A percentile compares a stretch with the other conserved stretches of the same genome.
These are phyloP conservation scores for Auriculariales sp. DNA, from an alignment of 768 basidiomycete species.

Conservation along the genomic window DNA sequence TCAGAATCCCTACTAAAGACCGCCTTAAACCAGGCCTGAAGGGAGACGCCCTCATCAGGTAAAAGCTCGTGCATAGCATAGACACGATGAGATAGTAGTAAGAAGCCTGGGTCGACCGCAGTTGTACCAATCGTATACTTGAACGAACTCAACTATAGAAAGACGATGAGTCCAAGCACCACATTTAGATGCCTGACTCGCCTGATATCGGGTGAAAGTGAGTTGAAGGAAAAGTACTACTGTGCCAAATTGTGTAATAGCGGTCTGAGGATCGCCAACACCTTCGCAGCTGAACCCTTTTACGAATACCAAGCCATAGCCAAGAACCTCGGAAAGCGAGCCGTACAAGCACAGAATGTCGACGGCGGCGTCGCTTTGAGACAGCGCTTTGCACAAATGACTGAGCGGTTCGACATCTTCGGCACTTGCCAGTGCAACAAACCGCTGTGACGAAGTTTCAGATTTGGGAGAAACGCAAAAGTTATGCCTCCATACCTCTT, in stretches of 20 bases:
- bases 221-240: conserved; percentile 66
- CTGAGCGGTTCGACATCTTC: conserved; percentile 58
- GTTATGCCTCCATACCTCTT: too few species aligned
- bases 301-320: conserved; percentile 43
- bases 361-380: conserved; percentile 39
- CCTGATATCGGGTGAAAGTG: conserved; percentile 50
- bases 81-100: conserved; percentile 32
- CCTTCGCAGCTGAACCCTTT: conserved; percentile 69
- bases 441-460: conserved; percentile 30
- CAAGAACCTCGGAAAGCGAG: conserved; percentile 48
- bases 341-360: conserved; percentile 60
- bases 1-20: conserved; percentile 65
- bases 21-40: conserved; percentile 54
- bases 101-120: conserved; percentile 33
- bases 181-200: conserved; percentile 12
- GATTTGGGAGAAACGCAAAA: conserved; percentile 1
- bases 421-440: conserved; percentile 32
- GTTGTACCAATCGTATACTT: conserved; percentile 32
- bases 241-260: conserved; percentile 62
- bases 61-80: conserved; percentile 24
- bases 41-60: conserved; percentile 11
- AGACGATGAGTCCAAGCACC: conserved; percentile 1
- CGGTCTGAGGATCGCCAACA: conserved; percentile 75
- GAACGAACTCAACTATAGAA: conserved; percentile 32
- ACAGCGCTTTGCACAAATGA: conserved; percentile 53